phyloP scores from a whole-genome alignment of 2,329 filamentous ascomycete genomes.

The Bertia moriformis region DNA sequence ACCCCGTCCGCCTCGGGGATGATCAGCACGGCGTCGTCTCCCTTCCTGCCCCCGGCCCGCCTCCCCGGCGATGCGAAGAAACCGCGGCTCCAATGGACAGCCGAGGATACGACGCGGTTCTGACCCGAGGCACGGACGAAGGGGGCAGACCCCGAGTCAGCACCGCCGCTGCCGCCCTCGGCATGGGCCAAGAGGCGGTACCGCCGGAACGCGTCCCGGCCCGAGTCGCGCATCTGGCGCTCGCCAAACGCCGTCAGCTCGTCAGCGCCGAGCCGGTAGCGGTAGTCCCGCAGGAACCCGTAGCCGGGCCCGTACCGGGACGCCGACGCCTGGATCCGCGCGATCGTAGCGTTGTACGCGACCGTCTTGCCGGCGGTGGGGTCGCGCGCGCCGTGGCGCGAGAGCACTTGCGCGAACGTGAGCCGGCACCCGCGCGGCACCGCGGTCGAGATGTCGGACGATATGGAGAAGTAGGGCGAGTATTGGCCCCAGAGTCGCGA shows the following conservation, averaged over 20 bases:
- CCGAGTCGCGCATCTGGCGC: conserved; percentile 60
- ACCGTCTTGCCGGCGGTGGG: conserved; percentile 57
- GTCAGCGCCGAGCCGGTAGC: conserved; percentile 57
- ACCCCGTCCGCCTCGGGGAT: conserved; percentile 50
- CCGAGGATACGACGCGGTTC: conserved; percentile 60
- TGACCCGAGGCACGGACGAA: conserved; percentile 63
- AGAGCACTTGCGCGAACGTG: conserved; percentile 69
- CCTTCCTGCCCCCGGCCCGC: too few species aligned
- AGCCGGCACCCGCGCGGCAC: conserved; percentile 56
- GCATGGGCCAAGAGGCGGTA: too few species aligned
- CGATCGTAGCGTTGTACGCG: conserved; percentile 48
- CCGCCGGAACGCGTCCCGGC: conserved; percentile 59
- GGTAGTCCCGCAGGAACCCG: conserved; percentile 57
- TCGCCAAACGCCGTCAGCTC: conserved; percentile 55
- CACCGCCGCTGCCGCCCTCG: conserved; percentile 41
- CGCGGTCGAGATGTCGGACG: conserved; percentile 44
- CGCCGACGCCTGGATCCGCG: conserved; percentile 43
- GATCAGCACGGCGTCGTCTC: too few species aligned
- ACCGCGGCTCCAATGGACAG: conserved; percentile 60
- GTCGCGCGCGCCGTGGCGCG: conserved; percentile 71
- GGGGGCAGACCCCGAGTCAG: conserved; percentile 29
- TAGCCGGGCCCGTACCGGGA: conserved; percentile 46
- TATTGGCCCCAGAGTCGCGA: conserved; percentile 75
- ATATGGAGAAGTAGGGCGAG: conserved; percentile 67
- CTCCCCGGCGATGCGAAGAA: conserved; percentile 46